These are phyloP conservation scores for Ambrosiella xylebori DNA, from an alignment of 2,329 filamentous ascomycete species.

Conservation along the genomic window DNA sequence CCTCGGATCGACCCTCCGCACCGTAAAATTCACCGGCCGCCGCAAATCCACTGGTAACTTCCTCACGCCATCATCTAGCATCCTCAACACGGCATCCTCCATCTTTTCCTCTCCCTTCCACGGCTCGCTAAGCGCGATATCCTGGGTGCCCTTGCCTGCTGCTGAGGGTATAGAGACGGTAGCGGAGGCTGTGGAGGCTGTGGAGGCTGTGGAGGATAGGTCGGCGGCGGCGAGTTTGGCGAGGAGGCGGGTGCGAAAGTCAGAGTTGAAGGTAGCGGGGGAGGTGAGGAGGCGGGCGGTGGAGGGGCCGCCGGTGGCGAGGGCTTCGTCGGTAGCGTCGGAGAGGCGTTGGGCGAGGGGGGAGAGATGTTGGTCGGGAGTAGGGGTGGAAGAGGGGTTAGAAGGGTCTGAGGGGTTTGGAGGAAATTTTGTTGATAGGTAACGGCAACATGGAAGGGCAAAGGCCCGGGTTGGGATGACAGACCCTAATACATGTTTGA, in stretches of 20 bases:
- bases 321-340: constrained; percentile 45
- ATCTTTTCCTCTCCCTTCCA: constrained; percentile 67
- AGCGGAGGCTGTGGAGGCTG: constrained; percentile 9
- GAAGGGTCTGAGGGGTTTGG: not conserved
- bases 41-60: constrained; percentile 38
- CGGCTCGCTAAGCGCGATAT: constrained; percentile 46
- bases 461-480: not conserved
- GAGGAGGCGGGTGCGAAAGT: constrained; percentile 41
- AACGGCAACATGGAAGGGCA: not conserved
- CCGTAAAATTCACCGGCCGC: constrained; percentile 34
- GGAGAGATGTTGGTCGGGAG: not conserved
- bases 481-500: too few relatives aligned
- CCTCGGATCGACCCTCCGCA: constrained; percentile 25
- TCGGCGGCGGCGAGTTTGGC: constrained; percentile 37
- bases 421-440: not conserved
- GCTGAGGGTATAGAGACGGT: constrained; percentile 34
- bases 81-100: constrained; percentile 63
- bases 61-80: constrained; percentile 64
- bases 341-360: constrained; percentile 32
- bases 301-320: constrained; percentile 34
- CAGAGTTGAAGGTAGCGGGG: constrained; percentile 42
- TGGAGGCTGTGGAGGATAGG: constrained; percentile 22
- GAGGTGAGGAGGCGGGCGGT: constrained; percentile 40
- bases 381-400: not conserved
- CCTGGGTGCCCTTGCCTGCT: constrained; percentile 44